Conservation (phyloP, 1,284 basidiomycete species). For the Cutaneotrichosporon sp. region DNA sequence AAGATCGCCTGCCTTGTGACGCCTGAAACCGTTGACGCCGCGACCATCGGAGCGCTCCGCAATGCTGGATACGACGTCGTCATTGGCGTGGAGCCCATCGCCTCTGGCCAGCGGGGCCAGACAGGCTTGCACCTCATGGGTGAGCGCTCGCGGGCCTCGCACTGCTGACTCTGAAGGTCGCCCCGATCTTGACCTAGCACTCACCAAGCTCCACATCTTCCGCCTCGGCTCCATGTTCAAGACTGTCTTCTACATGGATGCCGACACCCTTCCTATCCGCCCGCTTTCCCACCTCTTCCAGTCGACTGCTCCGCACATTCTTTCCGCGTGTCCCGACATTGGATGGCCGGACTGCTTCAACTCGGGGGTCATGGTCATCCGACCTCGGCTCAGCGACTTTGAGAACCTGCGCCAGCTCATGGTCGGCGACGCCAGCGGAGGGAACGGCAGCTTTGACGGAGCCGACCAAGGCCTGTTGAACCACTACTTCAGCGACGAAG, state of each 20-base stretch:
- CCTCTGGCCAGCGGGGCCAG: slow-evolving; percentile 58
- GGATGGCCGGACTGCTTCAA: slow-evolving; percentile 99
- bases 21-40: slow-evolving; percentile 86
- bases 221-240: slow-evolving; percentile 77
- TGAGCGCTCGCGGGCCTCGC: slow-evolving; percentile 55
- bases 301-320: slow-evolving; percentile 52
- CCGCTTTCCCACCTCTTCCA: slow-evolving; percentile 86
- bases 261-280: slow-evolving; percentile 87
- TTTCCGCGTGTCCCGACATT: slow-evolving; percentile 87
- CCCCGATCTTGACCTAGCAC: slow-evolving; percentile 83
- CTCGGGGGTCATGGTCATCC: slow-evolving; percentile 86
- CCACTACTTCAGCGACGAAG: slow-evolving; percentile 69
- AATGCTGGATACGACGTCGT: slow-evolving; percentile 76
- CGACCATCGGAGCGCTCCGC: slow-evolving; percentile 76
- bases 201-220: slow-evolving; percentile 95
- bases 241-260: slow-evolving; percentile 93
- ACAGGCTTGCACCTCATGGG: slow-evolving; percentile 77
- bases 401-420: slow-evolving; percentile 61
- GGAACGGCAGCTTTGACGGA: slow-evolving; percentile 89
- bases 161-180: slow-evolving; percentile 65
- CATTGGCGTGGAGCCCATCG: slow-evolving; percentile 86
- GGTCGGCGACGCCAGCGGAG: slow-evolving; percentile 14
- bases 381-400: slow-evolving; percentile 82
- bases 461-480: slow-evolving; percentile 96
- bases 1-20: slow-evolving; percentile 92